Percentiles rank a stretch among this genome's conserved stretches.
phyloP scores from a whole-genome alignment of 2,329 filamentous ascomycete genomes.

The Zalaria sp. region DNA sequence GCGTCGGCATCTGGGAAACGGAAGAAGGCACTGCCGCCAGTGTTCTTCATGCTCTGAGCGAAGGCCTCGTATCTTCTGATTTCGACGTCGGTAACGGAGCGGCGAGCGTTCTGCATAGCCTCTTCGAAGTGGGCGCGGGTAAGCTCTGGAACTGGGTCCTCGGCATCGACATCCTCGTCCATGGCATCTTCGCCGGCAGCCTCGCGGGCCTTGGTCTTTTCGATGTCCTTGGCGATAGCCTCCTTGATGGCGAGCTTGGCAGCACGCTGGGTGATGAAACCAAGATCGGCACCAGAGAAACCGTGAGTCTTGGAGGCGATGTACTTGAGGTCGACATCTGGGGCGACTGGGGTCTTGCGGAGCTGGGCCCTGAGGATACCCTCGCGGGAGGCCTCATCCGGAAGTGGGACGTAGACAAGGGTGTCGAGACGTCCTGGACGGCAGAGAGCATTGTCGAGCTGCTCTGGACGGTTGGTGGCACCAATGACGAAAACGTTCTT shows the following conservation, averaged over 20 bases:
- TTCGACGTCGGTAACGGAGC: slow-evolving; percentile 92
- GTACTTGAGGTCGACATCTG: slow-evolving; percentile 76
- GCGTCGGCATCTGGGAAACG: slow-evolving; percentile 56
- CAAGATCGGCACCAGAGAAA: slow-evolving; percentile 98
- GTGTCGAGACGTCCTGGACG: slow-evolving; percentile 98
- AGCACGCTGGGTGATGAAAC: slow-evolving; percentile 95
- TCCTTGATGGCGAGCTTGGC: slow-evolving; percentile 99
- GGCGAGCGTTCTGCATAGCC: slow-evolving; percentile 88
- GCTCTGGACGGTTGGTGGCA: slow-evolving; percentile 95
- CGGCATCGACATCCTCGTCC: slow-evolving; percentile 58
- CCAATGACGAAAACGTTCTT: slow-evolving; percentile 99
- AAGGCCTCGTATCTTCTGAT: slow-evolving; percentile 98
- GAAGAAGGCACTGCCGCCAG: slow-evolving; percentile 83
- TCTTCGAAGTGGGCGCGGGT: slow-evolving; percentile 97
- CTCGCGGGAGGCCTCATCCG: slow-evolving; percentile 78
- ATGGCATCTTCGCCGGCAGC: slow-evolving; percentile 69
- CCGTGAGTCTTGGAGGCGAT: slow-evolving; percentile 96
- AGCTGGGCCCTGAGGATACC: slow-evolving; percentile 91
- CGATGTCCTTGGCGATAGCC: slow-evolving; percentile 77
- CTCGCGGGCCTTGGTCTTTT: slow-evolving; percentile 79
- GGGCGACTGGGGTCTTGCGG: slow-evolving; percentile 87
- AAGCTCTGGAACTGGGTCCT: slow-evolving; percentile 90
- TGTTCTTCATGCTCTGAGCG: slow-evolving; percentile 97
- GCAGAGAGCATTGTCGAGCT: slow-evolving; percentile 94
- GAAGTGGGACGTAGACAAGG: slow-evolving; percentile 93